These are phyloP conservation scores for Remersonia thermophila DNA, from an alignment of 2,329 filamentous ascomycete genomes.

Conservation along the genomic window DNA sequence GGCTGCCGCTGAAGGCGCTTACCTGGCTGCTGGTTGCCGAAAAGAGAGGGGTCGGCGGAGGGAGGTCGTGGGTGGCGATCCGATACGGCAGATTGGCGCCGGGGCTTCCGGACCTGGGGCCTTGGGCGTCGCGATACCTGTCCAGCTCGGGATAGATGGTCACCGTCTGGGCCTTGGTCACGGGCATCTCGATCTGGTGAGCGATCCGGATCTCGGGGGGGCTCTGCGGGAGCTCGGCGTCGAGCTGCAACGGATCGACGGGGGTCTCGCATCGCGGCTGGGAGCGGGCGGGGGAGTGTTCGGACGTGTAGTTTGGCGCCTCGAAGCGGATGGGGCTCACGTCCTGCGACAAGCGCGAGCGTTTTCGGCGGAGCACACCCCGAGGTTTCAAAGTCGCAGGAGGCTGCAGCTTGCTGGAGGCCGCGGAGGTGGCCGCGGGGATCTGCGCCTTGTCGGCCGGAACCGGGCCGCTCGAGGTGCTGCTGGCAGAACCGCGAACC, in stretches of 20 bases:
- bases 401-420: slow-evolving; percentile 23
- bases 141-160: slow-evolving; percentile 49
- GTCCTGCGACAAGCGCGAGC: slow-evolving; percentile 33
- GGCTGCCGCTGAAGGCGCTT: slow-evolving; percentile 54
- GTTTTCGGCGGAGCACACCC: slow-evolving; percentile 38
- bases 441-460: slow-evolving; percentile 23
- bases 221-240: slow-evolving; percentile 31
- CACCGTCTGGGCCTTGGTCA: slow-evolving; percentile 27
- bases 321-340: slow-evolving; percentile 22
- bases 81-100: slow-evolving; percentile 40
- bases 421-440: slow-evolving; percentile 22
- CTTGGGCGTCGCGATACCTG: slow-evolving; percentile 40
- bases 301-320: slow-evolving; percentile 25
- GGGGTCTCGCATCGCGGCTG: slow-evolving; percentile 27
- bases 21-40: slow-evolving; percentile 44
- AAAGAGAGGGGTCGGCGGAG: slow-evolving; percentile 55
- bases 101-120: slow-evolving; percentile 24
- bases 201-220: slow-evolving; percentile 31
- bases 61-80: slow-evolving; percentile 50
- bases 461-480: slow-evolving; percentile 19
- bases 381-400: slow-evolving; percentile 22
- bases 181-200: slow-evolving; percentile 30
- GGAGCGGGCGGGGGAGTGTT: slow-evolving; percentile 29
- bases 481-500: slow-evolving; percentile 28
- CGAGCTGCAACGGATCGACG: slow-evolving; percentile 27